Base-by-base conservation (phyloP, 257 asterid species). In the Cinchona pubescens region DNA sequence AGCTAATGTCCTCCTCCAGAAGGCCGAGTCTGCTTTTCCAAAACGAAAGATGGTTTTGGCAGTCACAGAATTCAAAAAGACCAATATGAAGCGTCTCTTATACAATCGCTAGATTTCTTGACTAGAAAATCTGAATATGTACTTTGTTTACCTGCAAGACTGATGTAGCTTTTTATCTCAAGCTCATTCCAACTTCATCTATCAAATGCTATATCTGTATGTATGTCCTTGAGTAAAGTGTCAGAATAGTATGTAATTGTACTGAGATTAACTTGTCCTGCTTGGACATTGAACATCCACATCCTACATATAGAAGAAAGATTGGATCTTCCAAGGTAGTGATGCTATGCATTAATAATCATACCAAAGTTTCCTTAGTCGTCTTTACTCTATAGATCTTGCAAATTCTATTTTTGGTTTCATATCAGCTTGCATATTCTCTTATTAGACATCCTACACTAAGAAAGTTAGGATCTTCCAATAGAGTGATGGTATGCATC, bases 31-130 rank as follows among this genome's bases (percentile, higher is more conserved):
- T 73, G 87, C 86, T 75, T 81, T 94, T 77, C 97, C 97, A 25
- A 94, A 92, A 76, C 96, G 89, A 73, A 94, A 87, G 85, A 83
- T 86, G 80, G 81, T 81, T 18, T 67, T 81, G 87, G 97, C 94
- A 27, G 87, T 87, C 35, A 79, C 72, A 64, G 96, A 82, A 80
- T 78, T 81, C 79, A 94, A 88, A 81, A 96, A 85, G n/a, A n/a
- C n/a, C n/a, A 58, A 15, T 58, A 14, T 29, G 14, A 30, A 32
- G 19, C 68, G 34, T 5, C 15, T 12, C 5, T 63, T 25, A 38
- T 3, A 7, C 42, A 13, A 53, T 34, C 37, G 4, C 14, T 35
- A 55, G 19, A 15, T 71, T 16, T 32, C 67, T 29, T 71, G n/a
- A 9, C n/a, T 10, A 3, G 38, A 35, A 71, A 32, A 19, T 42